Evolutionary conservation across 1,284 basidiomycete species (phyloP), one percentile per base, ranked within the genome.

Genomic region (Leccinum griseonigrum): DNA sequence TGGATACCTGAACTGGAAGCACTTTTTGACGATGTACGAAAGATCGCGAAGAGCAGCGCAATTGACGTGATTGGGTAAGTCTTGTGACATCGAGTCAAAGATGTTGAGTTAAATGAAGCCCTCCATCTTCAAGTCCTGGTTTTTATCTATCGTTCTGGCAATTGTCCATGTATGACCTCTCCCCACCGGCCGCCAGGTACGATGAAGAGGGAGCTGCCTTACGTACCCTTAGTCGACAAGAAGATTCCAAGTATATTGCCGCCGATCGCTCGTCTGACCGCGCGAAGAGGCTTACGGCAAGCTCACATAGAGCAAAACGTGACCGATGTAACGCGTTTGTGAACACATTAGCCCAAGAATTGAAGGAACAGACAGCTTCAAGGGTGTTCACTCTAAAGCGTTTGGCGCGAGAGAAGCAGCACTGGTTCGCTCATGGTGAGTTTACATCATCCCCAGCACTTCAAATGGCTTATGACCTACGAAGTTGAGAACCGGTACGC

Each of bases 81-180:
- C 10, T 8, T 28, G 31, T 46, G 22, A 38, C n/a, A 6, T 58
- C 34, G 16, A 58, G 52, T 50, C n/a, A 56, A 29, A 56, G 13
- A 56, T 40, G 58, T 53, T n/a, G 63, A 59, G 62, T 54, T 58
- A 18, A 59, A 34, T 36, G 34, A 57, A 34, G 52, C 26, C 2
- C 46, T n/a, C n/a, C n/a, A 7, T 63, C 18, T 61, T 62, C 43
- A 34, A 95, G 94, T 6, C 88, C 92, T 36, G 90, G 87, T 2
- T 98, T 98, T 77, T 96, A 95, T 68, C 78, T 93, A 51, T 94
- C 94, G 0, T 98, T 97, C 77, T 98, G 96, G 96, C 94, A 97
- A 73, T 75, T 98, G 59, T 91, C 92, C 0, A 90, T 90, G 29
- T 92, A 94, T 67, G 96, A 98, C 74, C 82, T 98, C 51, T 78